A percentile compares a stretch with the other conserved stretches of the same genome.
Conservation (phyloP, 768 basidiomycete species). For the Agrocybe chaxingu region DNA sequence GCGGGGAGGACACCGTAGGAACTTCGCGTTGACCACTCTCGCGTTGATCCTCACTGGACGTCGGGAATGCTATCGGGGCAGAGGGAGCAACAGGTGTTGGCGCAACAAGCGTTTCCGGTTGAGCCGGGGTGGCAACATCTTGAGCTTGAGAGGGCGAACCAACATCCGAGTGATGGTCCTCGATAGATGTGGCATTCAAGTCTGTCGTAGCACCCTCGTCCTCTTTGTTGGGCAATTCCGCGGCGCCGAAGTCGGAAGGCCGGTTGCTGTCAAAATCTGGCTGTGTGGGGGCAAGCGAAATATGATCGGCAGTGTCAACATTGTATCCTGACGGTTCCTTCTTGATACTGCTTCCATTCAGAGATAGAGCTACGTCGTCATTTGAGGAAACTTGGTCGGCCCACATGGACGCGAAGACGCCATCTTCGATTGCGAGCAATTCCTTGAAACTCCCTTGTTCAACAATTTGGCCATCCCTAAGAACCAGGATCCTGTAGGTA, state of each 20-base stretch:
- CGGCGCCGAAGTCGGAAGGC: neutral
- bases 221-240: constrained; percentile 4
- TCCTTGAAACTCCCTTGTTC: constrained; percentile 83
- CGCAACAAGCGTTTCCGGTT: constrained; percentile 8
- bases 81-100: constrained; percentile 2
- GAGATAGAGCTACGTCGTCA: constrained; percentile 44
- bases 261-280: neutral
- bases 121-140: neutral
- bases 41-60: constrained; percentile 8
- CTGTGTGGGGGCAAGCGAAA: neutral
- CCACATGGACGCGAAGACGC: constrained; percentile 86
- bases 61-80: constrained; percentile 14
- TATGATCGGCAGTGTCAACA: constrained; percentile 29
- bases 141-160: neutral
- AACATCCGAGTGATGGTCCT: too few species aligned
- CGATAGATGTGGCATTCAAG: too few species aligned
- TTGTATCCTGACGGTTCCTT: constrained; percentile 44
- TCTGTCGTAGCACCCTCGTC: neutral
- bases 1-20: constrained; percentile 26
- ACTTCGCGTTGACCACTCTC: constrained; percentile 8
- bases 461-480: constrained; percentile 85
- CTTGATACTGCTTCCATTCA: constrained; percentile 30
- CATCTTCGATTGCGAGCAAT: constrained; percentile 58
- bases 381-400: constrained; percentile 73
- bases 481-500: constrained; percentile 71